Evolutionary conservation across 2,329 filamentous ascomycete species (phyloP).

Genomic region (Neurospora crassa): DNA sequence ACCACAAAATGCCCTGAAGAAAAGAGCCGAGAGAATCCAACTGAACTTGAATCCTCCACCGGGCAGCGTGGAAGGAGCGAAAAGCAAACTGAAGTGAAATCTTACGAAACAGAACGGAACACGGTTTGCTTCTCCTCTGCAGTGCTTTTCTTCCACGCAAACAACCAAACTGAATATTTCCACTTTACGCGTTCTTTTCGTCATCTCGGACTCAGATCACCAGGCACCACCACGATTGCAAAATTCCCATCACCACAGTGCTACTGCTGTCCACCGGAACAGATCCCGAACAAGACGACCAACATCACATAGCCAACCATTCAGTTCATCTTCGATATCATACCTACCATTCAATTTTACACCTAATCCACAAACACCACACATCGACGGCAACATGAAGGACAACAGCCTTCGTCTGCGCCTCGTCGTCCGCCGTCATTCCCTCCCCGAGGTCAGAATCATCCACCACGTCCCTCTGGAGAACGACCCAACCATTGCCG

Average conservation of each 20-base stretch:
- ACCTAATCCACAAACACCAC: background rate
- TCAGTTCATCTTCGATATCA: background rate
- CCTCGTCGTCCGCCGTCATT: conserved; percentile 62
- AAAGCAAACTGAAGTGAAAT: background rate
- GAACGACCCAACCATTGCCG: conserved; percentile 59
- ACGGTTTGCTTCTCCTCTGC: background rate
- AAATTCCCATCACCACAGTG: background rate
- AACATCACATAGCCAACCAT: background rate
- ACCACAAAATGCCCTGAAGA: background rate
- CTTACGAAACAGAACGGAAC: background rate
- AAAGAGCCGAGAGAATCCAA: background rate
- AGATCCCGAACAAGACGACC: background rate
- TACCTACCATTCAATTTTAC: background rate
- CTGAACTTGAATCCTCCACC: no score
- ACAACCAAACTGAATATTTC: background rate
- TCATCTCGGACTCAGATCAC: background rate
- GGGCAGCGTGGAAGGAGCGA: background rate
- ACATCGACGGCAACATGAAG: conserved; percentile 19
- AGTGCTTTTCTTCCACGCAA: background rate
- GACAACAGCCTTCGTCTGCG: conserved; percentile 56
- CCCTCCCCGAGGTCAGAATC: conserved; percentile 60
- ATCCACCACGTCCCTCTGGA: conserved; percentile 56
- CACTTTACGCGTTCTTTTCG: background rate
- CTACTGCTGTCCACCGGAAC: background rate
- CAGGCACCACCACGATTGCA: background rate